A percentile compares a stretch with the other conserved stretches of the same genome.
phyloP scores from a whole-genome alignment of 169 alveolate species.

The Plasmodium gonderi region DNA sequence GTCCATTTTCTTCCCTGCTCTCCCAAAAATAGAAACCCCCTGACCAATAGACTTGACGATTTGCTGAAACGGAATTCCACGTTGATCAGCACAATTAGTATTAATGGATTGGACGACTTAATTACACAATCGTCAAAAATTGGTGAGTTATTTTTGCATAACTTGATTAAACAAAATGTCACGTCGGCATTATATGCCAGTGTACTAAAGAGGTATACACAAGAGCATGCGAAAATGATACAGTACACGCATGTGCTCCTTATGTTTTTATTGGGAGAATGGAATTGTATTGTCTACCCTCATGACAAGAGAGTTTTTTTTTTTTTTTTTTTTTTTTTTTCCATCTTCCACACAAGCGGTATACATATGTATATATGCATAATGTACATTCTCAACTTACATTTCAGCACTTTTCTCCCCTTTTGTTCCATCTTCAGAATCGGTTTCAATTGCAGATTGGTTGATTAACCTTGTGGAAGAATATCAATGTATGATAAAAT shows the following conservation, averaged over 20 bases:
- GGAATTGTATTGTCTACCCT: too few species aligned
- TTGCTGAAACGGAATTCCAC: conserved; percentile 43
- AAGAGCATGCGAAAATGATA: not conserved
- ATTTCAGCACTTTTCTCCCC: not conserved
- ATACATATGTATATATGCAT: too few species aligned
- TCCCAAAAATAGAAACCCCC: conserved; percentile 29
- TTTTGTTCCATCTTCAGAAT: conserved; percentile 5
- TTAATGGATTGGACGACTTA: conserved; percentile 72
- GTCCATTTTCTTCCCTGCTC: not conserved
- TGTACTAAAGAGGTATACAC: conserved; percentile 58
- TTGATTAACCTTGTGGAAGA: conserved; percentile 70
- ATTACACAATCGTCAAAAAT: conserved; percentile 75
- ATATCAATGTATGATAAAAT: conserved; percentile 77
- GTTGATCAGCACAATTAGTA: conserved; percentile 55
- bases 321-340: too few species aligned
- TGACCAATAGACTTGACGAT: conserved; percentile 72
- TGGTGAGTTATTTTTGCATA: conserved; percentile 56
- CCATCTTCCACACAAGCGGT: too few species aligned
- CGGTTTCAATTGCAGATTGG: conserved; percentile 76
- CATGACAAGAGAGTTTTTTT: not conserved
- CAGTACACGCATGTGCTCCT: not conserved
- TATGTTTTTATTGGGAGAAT: not conserved
- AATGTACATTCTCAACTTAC: not conserved
- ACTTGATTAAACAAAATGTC: conserved; percentile 11
- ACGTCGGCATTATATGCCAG: not conserved